phyloP scores from a whole-genome alignment of 176 grass and related monocot species.

The Saccharum officinarum region DNA sequence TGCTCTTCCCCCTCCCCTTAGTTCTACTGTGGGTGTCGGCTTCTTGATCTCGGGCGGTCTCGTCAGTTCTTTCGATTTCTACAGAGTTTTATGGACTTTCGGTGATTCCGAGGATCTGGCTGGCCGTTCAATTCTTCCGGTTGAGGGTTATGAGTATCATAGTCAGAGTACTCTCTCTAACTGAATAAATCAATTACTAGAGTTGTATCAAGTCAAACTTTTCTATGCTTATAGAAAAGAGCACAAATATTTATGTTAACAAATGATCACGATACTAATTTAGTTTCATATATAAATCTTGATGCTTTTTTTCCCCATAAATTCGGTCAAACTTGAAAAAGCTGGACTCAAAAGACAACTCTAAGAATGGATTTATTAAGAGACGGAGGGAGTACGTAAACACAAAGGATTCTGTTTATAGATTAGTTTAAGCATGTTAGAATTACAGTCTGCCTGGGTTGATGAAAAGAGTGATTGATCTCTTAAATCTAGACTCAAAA shows the following conservation, averaged over 20 bases:
- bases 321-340: background rate
- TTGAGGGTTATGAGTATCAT: background rate
- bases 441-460: background rate
- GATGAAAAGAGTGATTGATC: background rate
- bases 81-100: background rate
- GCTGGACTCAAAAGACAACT: background rate
- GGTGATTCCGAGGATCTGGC: conserved; percentile 10
- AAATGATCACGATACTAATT: too few relatives aligned
- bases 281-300: background rate
- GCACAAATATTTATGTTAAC: too few relatives aligned
- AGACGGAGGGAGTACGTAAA: background rate
- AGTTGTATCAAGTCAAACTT: too few relatives aligned
- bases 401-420: background rate
- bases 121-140: background rate
- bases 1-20: background rate
- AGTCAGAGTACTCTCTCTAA: background rate
- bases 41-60: conserved; percentile 11
- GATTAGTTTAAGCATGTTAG: background rate
- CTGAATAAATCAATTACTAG: too few relatives aligned
- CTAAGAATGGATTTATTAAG: background rate
- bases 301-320: background rate
- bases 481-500: background rate
- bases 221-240: too few relatives aligned
- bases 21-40: conserved; percentile 7
- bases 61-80: background rate